phyloP scores from a whole-genome alignment of 2,329 filamentous ascomycete species.

The Calycina herbarum region DNA sequence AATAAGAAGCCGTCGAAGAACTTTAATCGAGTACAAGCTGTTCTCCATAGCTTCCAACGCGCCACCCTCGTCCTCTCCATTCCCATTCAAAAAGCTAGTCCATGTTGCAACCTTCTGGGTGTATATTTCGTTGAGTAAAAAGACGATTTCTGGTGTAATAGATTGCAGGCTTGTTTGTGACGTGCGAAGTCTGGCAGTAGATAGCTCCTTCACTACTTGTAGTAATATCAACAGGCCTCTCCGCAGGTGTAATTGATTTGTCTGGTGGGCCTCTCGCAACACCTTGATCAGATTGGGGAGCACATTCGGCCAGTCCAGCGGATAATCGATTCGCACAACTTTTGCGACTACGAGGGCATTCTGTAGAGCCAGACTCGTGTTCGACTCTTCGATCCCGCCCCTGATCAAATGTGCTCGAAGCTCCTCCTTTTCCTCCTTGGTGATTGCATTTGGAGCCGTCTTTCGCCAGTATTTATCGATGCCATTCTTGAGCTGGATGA shows the following conservation, averaged over 20 bases:
- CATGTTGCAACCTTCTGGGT: slow-evolving; percentile 69
- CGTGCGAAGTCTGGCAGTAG: slow-evolving; percentile 72
- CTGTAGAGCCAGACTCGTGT: slow-evolving; percentile 75
- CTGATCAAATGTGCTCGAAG: slow-evolving; percentile 77
- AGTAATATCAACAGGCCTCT: slow-evolving; percentile 76
- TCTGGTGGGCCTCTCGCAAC: slow-evolving; percentile 58
- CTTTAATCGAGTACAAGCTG: slow-evolving; percentile 77
- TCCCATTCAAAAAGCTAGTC: slow-evolving; percentile 60
- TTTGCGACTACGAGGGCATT: slow-evolving; percentile 88
- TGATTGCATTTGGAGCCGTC: slow-evolving; percentile 59
- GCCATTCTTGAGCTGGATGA: slow-evolving; percentile 95
- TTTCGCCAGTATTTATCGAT: slow-evolving; percentile 94
- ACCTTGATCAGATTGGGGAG: slow-evolving; percentile 61
- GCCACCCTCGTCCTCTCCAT: slow-evolving; percentile 57
- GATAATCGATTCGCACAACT: slow-evolving; percentile 86
- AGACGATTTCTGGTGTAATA: slow-evolving; percentile 80
- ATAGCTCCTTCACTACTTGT: slow-evolving; percentile 86
- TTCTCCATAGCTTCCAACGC: slow-evolving; percentile 68
- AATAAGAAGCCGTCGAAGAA: slow-evolving; percentile 75
- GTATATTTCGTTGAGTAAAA: slow-evolving; percentile 77
- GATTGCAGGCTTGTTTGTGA: slow-evolving; percentile 76
- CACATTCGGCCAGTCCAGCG: slow-evolving; percentile 75
- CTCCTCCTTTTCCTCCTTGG: slow-evolving; percentile 70
- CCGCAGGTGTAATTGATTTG: slow-evolving; percentile 65
- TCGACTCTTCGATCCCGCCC: slow-evolving; percentile 74